phyloP scores from a whole-genome alignment of 371 early-diverging fungal genomes.

The Saksenaea oblongispora region DNA sequence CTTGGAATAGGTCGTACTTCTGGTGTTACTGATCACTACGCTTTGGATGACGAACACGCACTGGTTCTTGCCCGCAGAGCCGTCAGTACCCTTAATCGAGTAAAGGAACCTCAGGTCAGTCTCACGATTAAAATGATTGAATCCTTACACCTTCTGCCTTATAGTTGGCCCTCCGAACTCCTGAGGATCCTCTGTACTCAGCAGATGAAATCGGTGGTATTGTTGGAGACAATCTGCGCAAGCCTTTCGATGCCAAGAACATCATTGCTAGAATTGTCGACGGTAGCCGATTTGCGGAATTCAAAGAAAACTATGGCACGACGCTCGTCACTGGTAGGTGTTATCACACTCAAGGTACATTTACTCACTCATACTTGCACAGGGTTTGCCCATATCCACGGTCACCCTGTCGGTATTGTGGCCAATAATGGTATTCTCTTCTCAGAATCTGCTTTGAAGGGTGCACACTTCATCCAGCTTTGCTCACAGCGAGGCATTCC shows the following conservation, averaged over 20 bases:
- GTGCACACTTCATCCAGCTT: conserved; percentile 97
- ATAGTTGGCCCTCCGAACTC: conserved; percentile 47
- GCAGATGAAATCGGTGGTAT: conserved; percentile 92
- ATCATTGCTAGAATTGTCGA: conserved; percentile 97
- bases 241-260: conserved; percentile 91
- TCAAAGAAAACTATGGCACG: conserved; percentile 94
- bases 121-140: neutral
- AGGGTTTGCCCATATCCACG: conserved; percentile 94
- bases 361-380: neutral
- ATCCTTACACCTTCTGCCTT: neutral
- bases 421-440: conserved; percentile 98
- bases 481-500: conserved; percentile 94
- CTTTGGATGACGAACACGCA: conserved; percentile 92
- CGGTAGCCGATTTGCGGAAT: conserved; percentile 92
- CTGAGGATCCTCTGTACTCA: conserved; percentile 86
- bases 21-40: conserved; percentile 96
- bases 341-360: neutral
- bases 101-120: conserved; percentile 61
- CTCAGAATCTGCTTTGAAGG: conserved; percentile 95
- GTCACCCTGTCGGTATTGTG: conserved; percentile 95
- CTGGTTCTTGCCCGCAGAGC: conserved; percentile 84
- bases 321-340: conserved; percentile 84
- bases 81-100: conserved; percentile 83
- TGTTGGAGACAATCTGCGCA: conserved; percentile 91
- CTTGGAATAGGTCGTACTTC: conserved; percentile 65